Evolutionary conservation across 768 basidiomycete species (phyloP).

Genomic region (Jaapia argillacea): DNA sequence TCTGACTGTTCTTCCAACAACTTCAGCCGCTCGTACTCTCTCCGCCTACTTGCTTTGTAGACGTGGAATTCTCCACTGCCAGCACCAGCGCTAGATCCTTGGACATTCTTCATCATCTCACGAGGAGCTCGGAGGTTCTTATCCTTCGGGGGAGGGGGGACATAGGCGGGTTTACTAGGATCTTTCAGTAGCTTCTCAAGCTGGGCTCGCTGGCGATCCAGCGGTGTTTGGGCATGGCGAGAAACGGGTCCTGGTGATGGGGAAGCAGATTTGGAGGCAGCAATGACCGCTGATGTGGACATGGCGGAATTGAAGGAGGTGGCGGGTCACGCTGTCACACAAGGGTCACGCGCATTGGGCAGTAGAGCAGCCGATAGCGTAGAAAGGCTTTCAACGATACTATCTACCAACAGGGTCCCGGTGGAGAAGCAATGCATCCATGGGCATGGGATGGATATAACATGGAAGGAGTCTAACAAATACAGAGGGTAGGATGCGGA

Average conservation of each 20-base stretch:
- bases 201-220: constrained; percentile 49
- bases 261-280: constrained; percentile 19
- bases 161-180: constrained; percentile 69
- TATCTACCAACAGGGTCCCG: neutral
- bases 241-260: constrained; percentile 14
- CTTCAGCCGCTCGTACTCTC: constrained; percentile 93
- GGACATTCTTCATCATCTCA: constrained; percentile 99
- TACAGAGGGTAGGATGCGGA: no score
- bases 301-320: neutral
- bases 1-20: constrained; percentile 75
- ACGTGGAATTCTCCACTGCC: constrained; percentile 98
- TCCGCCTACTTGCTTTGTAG: constrained; percentile 87
- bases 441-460: neutral
- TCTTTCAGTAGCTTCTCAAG: constrained; percentile 87
- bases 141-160: constrained; percentile 76
- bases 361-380: no score
- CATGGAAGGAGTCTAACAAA: neutral
- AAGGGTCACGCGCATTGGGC: no score
- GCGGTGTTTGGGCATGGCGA: constrained; percentile 39
- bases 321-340: neutral
- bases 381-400: no score
- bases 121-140: constrained; percentile 73
- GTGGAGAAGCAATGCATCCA: neutral
- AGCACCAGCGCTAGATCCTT: constrained; percentile 94
- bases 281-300: neutral